Base-by-base conservation (phyloP, 2,329 filamentous ascomycete species). In the Colletotrichum sp. region DNA sequence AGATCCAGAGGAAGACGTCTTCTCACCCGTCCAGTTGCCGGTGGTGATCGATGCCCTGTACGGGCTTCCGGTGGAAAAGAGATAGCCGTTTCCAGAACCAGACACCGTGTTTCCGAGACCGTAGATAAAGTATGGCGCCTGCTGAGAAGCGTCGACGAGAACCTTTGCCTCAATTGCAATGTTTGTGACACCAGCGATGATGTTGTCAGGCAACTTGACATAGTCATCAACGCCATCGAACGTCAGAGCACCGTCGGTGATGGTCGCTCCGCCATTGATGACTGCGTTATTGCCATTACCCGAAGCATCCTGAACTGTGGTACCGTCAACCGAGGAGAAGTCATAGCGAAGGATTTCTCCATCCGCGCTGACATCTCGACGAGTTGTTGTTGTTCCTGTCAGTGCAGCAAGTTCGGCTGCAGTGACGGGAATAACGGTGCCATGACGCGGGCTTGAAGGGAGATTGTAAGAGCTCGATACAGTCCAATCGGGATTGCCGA, bases 381-480 rank as follows among this genome's bases (percentile, higher is more conserved):
- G 76, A 26, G 28, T 59, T 32, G 8, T 16, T 6, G 69, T n/a
- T 7, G 79, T 52, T 0, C 77, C 79, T 2, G 79, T 83, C 8
- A 88, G 77, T 39, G 79, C 78, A 4, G 81, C 78, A 13, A 89
- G 83, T 80, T 90, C 88, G 2, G 81, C 83, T 1, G 87, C 86
- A 1, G 89, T 91, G 24, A 91, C 83, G 1, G 89, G 86, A 9
- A 91, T 80, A 6, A 91, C 89, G 0, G 89, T 91, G 18, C 89
- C 89, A 75, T 91, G 89, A 13, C 89, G 87, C 4, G 89, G 89
- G 57, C 86, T 89, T 1, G 81, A 79, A 0, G 89, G 89, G 5
- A 91, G 81, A 24, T 82, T 86, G 81, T 88, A 90, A 0, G 81
- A 84, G 8, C 78, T 77, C 0, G 89, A 86, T 1, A 90, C 84